Evolutionary conservation across 257 asterid species (phyloP).

Genomic region (Nicotiana tabacum): DNA sequence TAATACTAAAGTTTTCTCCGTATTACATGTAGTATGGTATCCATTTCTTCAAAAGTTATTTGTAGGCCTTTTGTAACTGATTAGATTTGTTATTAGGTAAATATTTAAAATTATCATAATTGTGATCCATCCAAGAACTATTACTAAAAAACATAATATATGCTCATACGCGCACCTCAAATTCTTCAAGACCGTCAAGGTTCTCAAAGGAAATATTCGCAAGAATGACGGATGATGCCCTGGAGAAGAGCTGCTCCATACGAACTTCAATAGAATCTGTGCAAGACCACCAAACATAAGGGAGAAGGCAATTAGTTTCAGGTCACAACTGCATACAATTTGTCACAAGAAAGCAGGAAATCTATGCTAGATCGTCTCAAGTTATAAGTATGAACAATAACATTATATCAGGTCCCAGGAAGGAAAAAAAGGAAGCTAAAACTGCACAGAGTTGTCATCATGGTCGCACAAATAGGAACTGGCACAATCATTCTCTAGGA

Average conservation of each 20-base stretch:
- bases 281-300: slow-evolving; percentile 18
- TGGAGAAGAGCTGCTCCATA: slow-evolving; percentile 61
- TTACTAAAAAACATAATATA: background rate
- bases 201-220: slow-evolving; percentile 62
- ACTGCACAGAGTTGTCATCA: background rate
- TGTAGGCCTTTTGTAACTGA: background rate
- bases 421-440: background rate
- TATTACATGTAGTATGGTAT: background rate
- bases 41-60: background rate
- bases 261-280: slow-evolving; percentile 70
- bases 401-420: background rate
- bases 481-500: background rate
- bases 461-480: background rate
- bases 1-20: background rate
- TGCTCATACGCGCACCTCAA: slow-evolving; percentile 47
- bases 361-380: background rate
- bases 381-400: background rate
- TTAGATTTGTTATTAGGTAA: background rate
- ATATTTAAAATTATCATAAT: background rate
- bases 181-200: slow-evolving; percentile 58
- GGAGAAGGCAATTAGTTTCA: background rate
- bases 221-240: slow-evolving; percentile 56
- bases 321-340: background rate
- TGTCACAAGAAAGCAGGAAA: slow-evolving; percentile 1
- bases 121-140: background rate